Conservation (phyloP, 1,284 basidiomycete genomes). For the Ustilago xerochloae region DNA sequence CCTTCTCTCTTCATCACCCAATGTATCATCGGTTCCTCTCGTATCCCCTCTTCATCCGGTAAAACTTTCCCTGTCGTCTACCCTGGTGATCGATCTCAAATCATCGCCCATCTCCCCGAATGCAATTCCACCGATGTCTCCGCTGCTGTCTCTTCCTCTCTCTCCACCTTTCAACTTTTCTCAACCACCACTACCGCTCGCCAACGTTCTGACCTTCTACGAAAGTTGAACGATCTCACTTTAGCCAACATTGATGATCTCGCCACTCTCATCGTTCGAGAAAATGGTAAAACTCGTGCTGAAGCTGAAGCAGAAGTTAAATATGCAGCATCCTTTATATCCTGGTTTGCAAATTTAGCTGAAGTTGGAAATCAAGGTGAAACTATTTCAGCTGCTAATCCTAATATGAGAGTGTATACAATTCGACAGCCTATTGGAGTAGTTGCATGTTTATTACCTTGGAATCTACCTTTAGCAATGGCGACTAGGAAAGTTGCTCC, state of each 20-base stretch:
- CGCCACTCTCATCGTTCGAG: slow-evolving; percentile 40
- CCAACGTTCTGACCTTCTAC: slow-evolving; percentile 27
- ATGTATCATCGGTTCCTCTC: slow-evolving; percentile 28
- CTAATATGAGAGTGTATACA: slow-evolving; percentile 23
- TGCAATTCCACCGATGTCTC: slow-evolving; percentile 26
- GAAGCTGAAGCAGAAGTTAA: slow-evolving; percentile 48
- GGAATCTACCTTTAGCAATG: slow-evolving; percentile 54
- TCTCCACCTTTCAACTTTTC: slow-evolving; percentile 22
- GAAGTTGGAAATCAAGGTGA: slow-evolving; percentile 29
- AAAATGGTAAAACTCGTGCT: slow-evolving; percentile 44
- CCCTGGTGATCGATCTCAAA: slow-evolving; percentile 15
- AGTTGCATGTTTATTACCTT: slow-evolving; percentile 44
- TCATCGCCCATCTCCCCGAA: slow-evolving; percentile 34
- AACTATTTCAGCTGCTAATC: slow-evolving; percentile 34
- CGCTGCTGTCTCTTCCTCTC: slow-evolving; percentile 29
- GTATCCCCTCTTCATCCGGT: slow-evolving; percentile 21
- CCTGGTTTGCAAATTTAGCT: slow-evolving; percentile 36
- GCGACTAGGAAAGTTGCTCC: slow-evolving; percentile 41
- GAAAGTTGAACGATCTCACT: slow-evolving; percentile 38
- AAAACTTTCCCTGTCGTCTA: slow-evolving; percentile 36
- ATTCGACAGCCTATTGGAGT: slow-evolving; percentile 44
- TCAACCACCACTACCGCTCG: slow-evolving; percentile 27
- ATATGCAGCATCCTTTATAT: slow-evolving; percentile 34
- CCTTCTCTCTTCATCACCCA: slow-evolving; percentile 30
- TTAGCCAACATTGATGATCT: slow-evolving; percentile 40